Evolutionary conservation across 140 eudicot genomes (phyloP).

Genomic region (Ambrosia hybrid): DNA sequence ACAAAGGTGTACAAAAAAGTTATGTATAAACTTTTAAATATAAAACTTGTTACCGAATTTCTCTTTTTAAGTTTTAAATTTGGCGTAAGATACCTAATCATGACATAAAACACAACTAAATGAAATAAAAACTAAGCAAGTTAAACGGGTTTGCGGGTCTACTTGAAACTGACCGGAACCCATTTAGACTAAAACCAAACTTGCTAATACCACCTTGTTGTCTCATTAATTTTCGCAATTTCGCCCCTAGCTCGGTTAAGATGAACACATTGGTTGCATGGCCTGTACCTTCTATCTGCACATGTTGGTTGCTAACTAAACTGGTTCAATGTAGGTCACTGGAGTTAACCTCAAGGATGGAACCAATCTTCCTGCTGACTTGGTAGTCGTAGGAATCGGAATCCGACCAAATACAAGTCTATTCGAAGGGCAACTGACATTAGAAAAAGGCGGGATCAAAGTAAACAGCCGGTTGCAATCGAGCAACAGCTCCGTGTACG

Average conservation of each 20-base stretch:
- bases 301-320: background rate
- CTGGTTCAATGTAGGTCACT: constrained; percentile 50
- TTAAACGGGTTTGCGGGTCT: no score
- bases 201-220: no score
- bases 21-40: background rate
- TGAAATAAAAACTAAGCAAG: no score
- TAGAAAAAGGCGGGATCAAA: constrained; percentile 94
- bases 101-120: background rate
- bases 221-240: no score
- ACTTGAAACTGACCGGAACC: no score
- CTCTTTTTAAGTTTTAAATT: background rate
- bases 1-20: background rate
- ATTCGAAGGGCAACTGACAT: constrained; percentile 86
- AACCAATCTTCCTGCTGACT: constrained; percentile 67
- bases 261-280: no score
- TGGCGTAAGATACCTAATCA: background rate
- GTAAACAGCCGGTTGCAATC: constrained; percentile 77
- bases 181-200: no score
- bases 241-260: no score
- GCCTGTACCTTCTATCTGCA: no score
- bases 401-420: constrained; percentile 92
- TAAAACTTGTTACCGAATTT: background rate
- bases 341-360: constrained; percentile 92
- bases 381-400: constrained; percentile 91
- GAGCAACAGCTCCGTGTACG: constrained; percentile 82